Conservation (phyloP, 768 basidiomycete genomes). For the Amanita brunnescens region DNA sequence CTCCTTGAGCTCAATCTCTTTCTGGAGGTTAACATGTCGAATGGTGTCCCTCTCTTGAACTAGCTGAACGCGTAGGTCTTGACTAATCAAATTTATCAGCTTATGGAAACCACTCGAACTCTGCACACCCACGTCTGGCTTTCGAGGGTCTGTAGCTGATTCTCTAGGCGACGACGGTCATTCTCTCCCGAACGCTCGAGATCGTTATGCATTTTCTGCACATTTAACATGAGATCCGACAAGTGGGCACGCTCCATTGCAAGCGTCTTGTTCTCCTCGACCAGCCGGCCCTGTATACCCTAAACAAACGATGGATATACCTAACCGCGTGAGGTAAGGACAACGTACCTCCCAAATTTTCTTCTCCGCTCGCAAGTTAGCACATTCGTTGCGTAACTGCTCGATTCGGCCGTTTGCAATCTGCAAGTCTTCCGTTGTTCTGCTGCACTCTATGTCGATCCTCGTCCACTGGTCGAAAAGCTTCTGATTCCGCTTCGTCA, state of each 20-base stretch:
- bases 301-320: conserved; percentile 22
- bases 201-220: conserved; percentile 87
- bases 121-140: conserved; percentile 54
- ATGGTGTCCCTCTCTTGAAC: conserved; percentile 64
- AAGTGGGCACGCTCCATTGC: conserved; percentile 77
- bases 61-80: conserved; percentile 65
- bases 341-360: conserved; percentile 78
- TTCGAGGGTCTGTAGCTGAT: conserved; percentile 69
- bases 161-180: conserved; percentile 74
- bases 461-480: conserved; percentile 68
- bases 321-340: not conserved
- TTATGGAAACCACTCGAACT: not conserved
- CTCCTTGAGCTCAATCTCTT: conserved; percentile 74
- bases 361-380: conserved; percentile 89
- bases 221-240: conserved; percentile 80
- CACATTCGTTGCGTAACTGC: conserved; percentile 75
- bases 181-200: conserved; percentile 78
- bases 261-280: conserved; percentile 78
- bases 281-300: conserved; percentile 73
- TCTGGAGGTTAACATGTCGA: conserved; percentile 70
- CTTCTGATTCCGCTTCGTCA: conserved; percentile 61
- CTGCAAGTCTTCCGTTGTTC: conserved; percentile 59
- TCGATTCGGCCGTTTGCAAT: conserved; percentile 54
- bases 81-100: conserved; percentile 29
- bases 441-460: conserved; percentile 65